phyloP scores from a whole-genome alignment of 1,139 yeast genomes.

The Yamadazyma dendronema region DNA sequence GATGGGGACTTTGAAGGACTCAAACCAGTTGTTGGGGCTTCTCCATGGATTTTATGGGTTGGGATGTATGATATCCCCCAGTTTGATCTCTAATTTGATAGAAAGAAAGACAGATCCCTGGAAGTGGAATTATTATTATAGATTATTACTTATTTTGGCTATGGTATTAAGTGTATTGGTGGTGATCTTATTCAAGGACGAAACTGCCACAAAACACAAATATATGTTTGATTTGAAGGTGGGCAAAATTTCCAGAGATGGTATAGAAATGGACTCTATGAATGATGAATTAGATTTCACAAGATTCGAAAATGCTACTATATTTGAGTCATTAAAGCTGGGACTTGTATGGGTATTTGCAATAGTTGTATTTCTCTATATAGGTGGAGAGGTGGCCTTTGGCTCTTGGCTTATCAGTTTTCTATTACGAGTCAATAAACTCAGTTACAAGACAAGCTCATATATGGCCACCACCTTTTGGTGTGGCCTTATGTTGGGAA shows the following conservation, averaged over 20 bases:
- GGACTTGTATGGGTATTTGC: constrained; percentile 50
- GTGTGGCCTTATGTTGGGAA: constrained; percentile 63
- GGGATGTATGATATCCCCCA: constrained; percentile 68
- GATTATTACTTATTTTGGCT: constrained; percentile 28
- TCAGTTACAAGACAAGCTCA: constrained; percentile 48
- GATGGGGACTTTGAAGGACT: constrained; percentile 54
- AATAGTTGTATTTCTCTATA: constrained; percentile 51
- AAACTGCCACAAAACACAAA: constrained; percentile 54
- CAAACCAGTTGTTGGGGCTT: constrained; percentile 63
- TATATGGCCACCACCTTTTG: constrained; percentile 64
- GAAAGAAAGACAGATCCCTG: constrained; percentile 33
- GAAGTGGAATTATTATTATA: constrained; percentile 49
- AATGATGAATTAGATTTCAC: constrained; percentile 4
- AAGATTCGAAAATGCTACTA: constrained; percentile 15
- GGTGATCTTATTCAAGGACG: constrained; percentile 41
- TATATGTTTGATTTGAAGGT: constrained; percentile 25
- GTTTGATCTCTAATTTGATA: constrained; percentile 46
- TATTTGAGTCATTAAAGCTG: constrained; percentile 37
- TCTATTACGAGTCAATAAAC: constrained; percentile 47
- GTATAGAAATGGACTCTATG: constrained; percentile 9
- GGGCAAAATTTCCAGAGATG: constrained; percentile 7
- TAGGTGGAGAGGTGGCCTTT: constrained; percentile 68
- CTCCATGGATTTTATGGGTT: constrained; percentile 69
- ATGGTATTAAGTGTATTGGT: constrained; percentile 6
- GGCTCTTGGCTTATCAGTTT: constrained; percentile 70